These are phyloP conservation scores for Tetracentron sinense DNA, from an alignment of 164 flowering plant genomes.

Conservation along the genomic window DNA sequence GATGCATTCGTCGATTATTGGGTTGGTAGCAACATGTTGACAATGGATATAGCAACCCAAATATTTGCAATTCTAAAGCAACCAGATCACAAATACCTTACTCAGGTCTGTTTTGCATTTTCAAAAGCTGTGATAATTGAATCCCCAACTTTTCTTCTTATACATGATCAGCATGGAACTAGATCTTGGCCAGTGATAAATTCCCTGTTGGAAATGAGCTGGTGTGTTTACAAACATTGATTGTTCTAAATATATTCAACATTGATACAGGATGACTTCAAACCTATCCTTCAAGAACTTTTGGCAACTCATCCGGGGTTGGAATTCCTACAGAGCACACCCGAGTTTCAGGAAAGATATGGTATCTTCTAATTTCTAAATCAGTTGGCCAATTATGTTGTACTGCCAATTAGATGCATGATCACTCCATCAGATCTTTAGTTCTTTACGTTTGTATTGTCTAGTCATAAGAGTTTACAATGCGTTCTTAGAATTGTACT, in stretches of 20 bases:
- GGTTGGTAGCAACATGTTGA: constrained; percentile 70
- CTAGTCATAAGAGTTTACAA: not conserved
- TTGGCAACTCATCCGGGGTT: constrained; percentile 94
- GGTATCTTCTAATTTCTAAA: constrained; percentile 43
- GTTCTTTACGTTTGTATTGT: too few species aligned
- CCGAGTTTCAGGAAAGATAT: constrained; percentile 98
- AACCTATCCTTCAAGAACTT: constrained; percentile 85
- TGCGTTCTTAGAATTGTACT: not conserved
- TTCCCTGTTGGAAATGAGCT: too few species aligned
- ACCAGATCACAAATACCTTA: constrained; percentile 53
- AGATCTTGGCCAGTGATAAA: not conserved
- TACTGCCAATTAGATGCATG: not conserved
- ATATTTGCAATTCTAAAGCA: constrained; percentile 64
- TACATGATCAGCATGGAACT: not conserved
- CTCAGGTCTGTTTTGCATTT: constrained; percentile 43
- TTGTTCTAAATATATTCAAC: constrained; percentile 8
- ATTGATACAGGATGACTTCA: constrained; percentile 73
- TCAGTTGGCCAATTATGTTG: not conserved
- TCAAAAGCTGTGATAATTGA: not conserved
- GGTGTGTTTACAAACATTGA: too few species aligned
- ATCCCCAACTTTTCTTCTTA: not conserved
- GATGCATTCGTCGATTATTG: constrained; percentile 74
- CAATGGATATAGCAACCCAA: constrained; percentile 59
- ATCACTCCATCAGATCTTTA: not conserved
- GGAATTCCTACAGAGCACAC: constrained; percentile 86